Base-by-base conservation (phyloP, 169 alveolate species). In the Plasmodium berghei region DNA sequence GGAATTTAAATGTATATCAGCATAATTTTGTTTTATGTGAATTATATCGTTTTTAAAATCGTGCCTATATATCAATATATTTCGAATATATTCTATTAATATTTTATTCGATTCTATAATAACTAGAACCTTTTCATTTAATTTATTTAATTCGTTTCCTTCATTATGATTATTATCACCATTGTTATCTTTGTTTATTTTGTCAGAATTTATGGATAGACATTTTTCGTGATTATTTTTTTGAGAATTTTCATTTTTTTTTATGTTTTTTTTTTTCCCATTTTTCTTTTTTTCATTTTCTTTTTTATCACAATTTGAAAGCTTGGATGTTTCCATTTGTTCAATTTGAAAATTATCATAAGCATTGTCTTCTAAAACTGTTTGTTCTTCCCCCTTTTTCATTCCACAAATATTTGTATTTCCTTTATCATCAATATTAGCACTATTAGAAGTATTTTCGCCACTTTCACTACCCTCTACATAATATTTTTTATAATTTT, bases 21-120 rank as follows among this genome's bases (percentile, higher is more conserved):
- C n/a, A 58, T 52, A 64, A 45, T 77, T 48, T 46, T 58, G 26
- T 28, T 64, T 64, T 42, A 40, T 77, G 22, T 56, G 16, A 24
- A 64, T 70, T 9, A 40, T 66, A 16, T 73, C 73, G 55, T 77
- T 64, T 10, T 77, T 18, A 48, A 73, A 73, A n/a, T 73, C 87
- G 12, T 59, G 52, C 16, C 87, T 59, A 63, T 73, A 73, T 61
- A 73, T 61, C 28, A 73, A 49, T 42, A 73, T 73, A 16, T 63
- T 66, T 49, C 54, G 59, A 24, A 73, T 73, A 22, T 58, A 49
- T 28, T 73, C 70, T 5, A 73, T 73, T 18, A 73, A 0, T 14
- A 73, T 63, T 16, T 26, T 52, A 14, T 73, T 72, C 20, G 87
- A 73, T 26, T 73, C 87, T 6, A 73, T 10, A 42, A 73, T 61